Evolutionary conservation across 768 basidiomycete species (phyloP).

Genomic region (Agrocybe pediades): DNA sequence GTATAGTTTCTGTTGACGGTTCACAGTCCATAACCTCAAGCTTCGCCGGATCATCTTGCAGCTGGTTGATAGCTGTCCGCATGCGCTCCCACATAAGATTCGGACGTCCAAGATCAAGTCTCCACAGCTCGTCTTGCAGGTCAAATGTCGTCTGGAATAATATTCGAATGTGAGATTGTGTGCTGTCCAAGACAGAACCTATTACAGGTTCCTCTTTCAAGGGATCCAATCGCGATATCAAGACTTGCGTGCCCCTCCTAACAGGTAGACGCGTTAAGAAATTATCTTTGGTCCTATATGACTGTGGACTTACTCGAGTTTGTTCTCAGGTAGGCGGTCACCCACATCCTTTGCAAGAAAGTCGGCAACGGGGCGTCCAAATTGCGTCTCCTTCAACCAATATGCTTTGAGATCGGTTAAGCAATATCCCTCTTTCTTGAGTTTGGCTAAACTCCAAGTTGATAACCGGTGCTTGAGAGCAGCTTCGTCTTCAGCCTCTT

Average conservation of each 20-base stretch:
- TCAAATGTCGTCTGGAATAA: constrained; percentile 52
- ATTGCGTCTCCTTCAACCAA: constrained; percentile 66
- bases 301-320: constrained; percentile 64
- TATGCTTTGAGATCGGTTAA: constrained; percentile 66
- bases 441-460: constrained; percentile 61
- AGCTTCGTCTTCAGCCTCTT: constrained; percentile 66
- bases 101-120: constrained; percentile 71
- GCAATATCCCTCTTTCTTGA: constrained; percentile 74
- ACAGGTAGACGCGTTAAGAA: neutral
- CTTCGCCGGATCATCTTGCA: constrained; percentile 54
- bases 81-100: constrained; percentile 71
- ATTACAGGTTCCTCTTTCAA: constrained; percentile 50
- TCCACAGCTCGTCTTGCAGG: constrained; percentile 54
- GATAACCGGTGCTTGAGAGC: constrained; percentile 63
- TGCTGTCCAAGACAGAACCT: constrained; percentile 56
- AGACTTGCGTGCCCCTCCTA: constrained; percentile 71
- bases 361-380: constrained; percentile 65
- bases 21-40: constrained; percentile 34
- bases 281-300: too few relatives aligned
- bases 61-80: constrained; percentile 58
- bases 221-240: constrained; percentile 67
- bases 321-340: constrained; percentile 59
- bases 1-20: constrained; percentile 48
- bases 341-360: constrained; percentile 72
- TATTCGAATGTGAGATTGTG: constrained; percentile 55